A percentile compares a stretch with the other conserved stretches of the same genome.
Evolutionary conservation across 2,329 filamentous ascomycete genomes (phyloP).

Genomic region (Elsinoe necatrix): DNA sequence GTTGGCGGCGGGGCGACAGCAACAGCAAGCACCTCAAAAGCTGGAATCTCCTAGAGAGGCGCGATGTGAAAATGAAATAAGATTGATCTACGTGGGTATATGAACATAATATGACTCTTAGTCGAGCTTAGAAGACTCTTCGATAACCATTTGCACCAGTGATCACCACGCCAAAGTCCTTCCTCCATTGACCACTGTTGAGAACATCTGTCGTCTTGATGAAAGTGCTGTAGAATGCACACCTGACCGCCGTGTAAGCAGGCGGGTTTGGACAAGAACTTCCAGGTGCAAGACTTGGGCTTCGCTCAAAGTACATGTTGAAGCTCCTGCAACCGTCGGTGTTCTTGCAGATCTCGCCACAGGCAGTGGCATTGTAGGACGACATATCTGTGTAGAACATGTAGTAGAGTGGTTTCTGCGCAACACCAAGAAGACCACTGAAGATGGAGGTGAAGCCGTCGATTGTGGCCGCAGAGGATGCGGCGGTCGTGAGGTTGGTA

Average conservation of each 20-base stretch:
- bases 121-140: slow-evolving; percentile 15
- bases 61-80: no score
- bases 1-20: background rate
- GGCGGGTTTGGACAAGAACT: slow-evolving; percentile 24
- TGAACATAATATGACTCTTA: background rate
- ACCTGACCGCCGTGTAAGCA: slow-evolving; percentile 15
- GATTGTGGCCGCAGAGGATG: background rate
- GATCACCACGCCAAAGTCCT: slow-evolving; percentile 26
- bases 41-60: no score
- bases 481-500: background rate
- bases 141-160: slow-evolving; percentile 35
- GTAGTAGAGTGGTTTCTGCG: slow-evolving; percentile 17
- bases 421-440: slow-evolving; percentile 9
- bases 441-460: background rate
- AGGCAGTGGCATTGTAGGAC: slow-evolving; percentile 17
- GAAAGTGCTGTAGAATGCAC: slow-evolving; percentile 14
- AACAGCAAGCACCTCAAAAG: background rate
- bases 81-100: slow-evolving; percentile 2
- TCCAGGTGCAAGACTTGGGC: slow-evolving; percentile 18
- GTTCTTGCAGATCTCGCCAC: slow-evolving; percentile 19
- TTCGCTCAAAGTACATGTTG: slow-evolving; percentile 21
- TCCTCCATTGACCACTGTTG: slow-evolving; percentile 25
- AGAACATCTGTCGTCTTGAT: slow-evolving; percentile 20
- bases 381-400: slow-evolving; percentile 18
- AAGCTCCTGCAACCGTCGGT: slow-evolving; percentile 19